Percentiles rank a stretch among this genome's conserved stretches.
These are phyloP conservation scores for Paraconiothyrium brasiliense DNA, from an alignment of 2,329 filamentous ascomycete species.

Conservation along the genomic window DNA sequence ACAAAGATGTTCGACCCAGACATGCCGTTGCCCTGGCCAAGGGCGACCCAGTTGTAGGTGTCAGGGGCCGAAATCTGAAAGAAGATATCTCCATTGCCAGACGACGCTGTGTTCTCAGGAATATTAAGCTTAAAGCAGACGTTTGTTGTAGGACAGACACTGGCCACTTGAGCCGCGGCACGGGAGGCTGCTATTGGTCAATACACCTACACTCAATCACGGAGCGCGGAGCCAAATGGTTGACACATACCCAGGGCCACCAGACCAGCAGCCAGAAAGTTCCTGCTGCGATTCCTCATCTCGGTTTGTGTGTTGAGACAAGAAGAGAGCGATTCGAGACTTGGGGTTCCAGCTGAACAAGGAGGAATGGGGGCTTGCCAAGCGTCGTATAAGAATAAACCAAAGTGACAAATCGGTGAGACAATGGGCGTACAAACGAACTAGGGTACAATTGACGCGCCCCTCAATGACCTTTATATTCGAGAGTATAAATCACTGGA, in stretches of 20 bases:
- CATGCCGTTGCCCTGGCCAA: constrained; percentile 67
- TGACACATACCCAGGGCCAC: constrained; percentile 38
- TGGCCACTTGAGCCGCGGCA: constrained; percentile 44
- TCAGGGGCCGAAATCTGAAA: constrained; percentile 66
- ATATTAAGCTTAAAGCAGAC: constrained; percentile 64
- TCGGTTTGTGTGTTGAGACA: constrained; percentile 14
- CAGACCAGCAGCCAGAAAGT: constrained; percentile 30
- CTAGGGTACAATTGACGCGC: not conserved
- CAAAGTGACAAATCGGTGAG: not conserved
- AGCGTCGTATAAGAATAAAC: constrained; percentile 10
- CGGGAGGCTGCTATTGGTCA: constrained; percentile 36
- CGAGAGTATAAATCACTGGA: not conserved
- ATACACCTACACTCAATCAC: constrained; percentile 2
- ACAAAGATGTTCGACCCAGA: constrained; percentile 66
- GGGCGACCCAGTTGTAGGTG: constrained; percentile 62
- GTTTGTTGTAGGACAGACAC: constrained; percentile 36
- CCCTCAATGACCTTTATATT: not conserved
- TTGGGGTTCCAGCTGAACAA: constrained; percentile 9
- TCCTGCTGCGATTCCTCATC: constrained; percentile 26
- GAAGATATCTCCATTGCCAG: constrained; percentile 64
- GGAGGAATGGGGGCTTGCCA: constrained; percentile 19
- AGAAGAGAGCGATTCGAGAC: not conserved
- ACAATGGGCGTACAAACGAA: not conserved
- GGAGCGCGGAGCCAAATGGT: not conserved
- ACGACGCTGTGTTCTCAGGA: constrained; percentile 60